phyloP scores from a whole-genome alignment of 768 basidiomycete species.

The Boletus tomentosulus region DNA sequence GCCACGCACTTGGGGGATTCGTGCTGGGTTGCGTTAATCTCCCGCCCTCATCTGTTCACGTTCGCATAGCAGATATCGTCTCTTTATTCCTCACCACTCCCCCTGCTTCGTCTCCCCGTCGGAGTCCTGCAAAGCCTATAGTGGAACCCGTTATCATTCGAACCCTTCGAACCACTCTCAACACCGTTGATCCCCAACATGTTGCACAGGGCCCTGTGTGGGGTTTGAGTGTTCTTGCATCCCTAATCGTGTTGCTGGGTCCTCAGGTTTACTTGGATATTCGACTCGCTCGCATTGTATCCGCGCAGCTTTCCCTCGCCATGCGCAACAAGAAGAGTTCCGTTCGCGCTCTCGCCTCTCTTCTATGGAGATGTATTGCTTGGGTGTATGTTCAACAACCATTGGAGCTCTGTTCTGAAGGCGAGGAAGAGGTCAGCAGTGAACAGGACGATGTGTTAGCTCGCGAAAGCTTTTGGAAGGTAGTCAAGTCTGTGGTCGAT shows the following conservation, averaged over 20 bases:
- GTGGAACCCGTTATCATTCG: constrained; percentile 55
- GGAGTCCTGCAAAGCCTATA: constrained; percentile 32
- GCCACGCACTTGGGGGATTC: constrained; percentile 70
- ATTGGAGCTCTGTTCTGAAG: constrained; percentile 16
- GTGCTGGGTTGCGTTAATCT: constrained; percentile 50
- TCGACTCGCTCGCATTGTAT: constrained; percentile 43
- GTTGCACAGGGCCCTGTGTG: constrained; percentile 76
- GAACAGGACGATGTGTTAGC: constrained; percentile 25
- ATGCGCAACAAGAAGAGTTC: constrained; percentile 61
- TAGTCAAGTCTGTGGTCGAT: constrained; percentile 51
- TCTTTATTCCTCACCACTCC: constrained; percentile 45
- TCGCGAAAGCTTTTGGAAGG: constrained; percentile 42
- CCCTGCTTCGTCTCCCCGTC: constrained; percentile 33
- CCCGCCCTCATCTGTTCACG: constrained; percentile 46
- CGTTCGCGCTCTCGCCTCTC: constrained; percentile 55
- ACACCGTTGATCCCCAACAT: constrained; percentile 49
- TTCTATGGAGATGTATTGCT: constrained; percentile 61
- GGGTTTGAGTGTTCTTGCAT: constrained; percentile 64
- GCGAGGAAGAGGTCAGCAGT: constrained; percentile 10
- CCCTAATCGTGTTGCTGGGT: constrained; percentile 63
- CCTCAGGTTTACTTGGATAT: constrained; percentile 45
- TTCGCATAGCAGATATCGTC: constrained; percentile 48
- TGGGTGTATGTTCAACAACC: constrained; percentile 67
- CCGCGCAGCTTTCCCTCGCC: constrained; percentile 48
- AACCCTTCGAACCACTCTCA: constrained; percentile 62